Evolutionary conservation across 768 basidiomycete genomes (phyloP).

Genomic region (Suillus cothurnatus): DNA sequence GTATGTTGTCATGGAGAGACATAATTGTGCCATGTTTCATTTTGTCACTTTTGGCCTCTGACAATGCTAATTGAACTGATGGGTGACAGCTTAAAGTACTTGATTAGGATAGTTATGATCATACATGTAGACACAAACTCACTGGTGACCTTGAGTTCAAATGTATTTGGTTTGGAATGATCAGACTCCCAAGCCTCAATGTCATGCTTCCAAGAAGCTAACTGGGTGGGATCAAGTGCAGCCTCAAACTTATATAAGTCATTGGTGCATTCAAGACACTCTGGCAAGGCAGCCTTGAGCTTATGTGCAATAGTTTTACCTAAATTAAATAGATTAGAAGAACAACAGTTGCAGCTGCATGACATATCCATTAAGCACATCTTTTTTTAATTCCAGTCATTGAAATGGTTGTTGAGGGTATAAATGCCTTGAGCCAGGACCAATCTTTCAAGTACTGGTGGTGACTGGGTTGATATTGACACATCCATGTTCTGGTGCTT

Average conservation of each 20-base stretch:
- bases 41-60: constrained; percentile 6
- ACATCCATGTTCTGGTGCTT: constrained; percentile 41
- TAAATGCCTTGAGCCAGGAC: constrained; percentile 33
- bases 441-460: constrained; percentile 37
- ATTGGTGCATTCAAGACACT: not conserved
- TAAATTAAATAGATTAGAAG: not conserved
- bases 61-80: constrained; percentile 12
- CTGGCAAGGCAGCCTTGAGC: not conserved
- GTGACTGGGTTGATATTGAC: constrained; percentile 31
- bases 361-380: constrained; percentile 24
- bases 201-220: constrained; percentile 16
- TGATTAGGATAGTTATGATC: not conserved
- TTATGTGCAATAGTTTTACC: not conserved
- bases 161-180: constrained; percentile 27
- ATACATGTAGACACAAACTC: not conserved
- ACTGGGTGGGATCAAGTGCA: not conserved
- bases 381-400: constrained; percentile 39
- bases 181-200: constrained; percentile 28
- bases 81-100: not conserved
- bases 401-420: constrained; percentile 36
- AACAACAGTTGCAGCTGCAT: not conserved
- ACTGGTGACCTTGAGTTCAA: constrained; percentile 6
- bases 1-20: constrained; percentile 11
- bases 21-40: not conserved
- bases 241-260: constrained; percentile 9